Evolutionary conservation across 805 yeast species (phyloP), one percentile per base, ranked within the genome.

Genomic region (Martiniozyma abietophila): DNA sequence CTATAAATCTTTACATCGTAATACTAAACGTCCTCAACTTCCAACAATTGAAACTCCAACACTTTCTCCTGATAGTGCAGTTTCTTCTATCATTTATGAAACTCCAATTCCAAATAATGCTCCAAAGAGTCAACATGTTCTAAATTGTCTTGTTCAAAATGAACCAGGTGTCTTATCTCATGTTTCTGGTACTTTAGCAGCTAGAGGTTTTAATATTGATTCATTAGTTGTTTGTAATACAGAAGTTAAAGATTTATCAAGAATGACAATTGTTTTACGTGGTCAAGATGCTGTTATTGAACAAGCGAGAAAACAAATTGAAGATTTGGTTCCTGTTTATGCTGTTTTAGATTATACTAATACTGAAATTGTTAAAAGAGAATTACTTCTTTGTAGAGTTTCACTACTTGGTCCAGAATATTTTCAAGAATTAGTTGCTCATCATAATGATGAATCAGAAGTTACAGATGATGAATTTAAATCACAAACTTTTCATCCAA

Each of bases 151-250:
- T 54, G 98, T 92, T 12, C 97, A 92, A 63, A 89, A 92, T 60
- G 98, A 92, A 63, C 97, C 98, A 6, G 98, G 98, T 69, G 98
- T 92, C 29, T 67, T 92, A 50, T 80, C 95, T 23, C 74, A 89
- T 36, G 83, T 92, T 27, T 81, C 96, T 6, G 96, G 96, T 36
- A 86, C 95, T 35, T 70, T 92, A 47, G 98, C 98, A 25, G 97
- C 96, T 25, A 74, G 98, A 59, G 98, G 98, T 12, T 92, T 92
- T 75, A 92, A 92, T 65, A 92, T 92, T 53, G 98, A 92, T 59
- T 89, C 97, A 8, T 70, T 92, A 44, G 96, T 92, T 39, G 98
- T 92, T 30, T 89, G 96, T 58, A 83, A 79, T 65, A 92, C 98
- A 25, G 97, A 89, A 58, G 96, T 92, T 40, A 76, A 80, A 59